Base-by-base conservation (phyloP, 108 stramenopile genomes). In the Fistulifera solaris region DNA sequence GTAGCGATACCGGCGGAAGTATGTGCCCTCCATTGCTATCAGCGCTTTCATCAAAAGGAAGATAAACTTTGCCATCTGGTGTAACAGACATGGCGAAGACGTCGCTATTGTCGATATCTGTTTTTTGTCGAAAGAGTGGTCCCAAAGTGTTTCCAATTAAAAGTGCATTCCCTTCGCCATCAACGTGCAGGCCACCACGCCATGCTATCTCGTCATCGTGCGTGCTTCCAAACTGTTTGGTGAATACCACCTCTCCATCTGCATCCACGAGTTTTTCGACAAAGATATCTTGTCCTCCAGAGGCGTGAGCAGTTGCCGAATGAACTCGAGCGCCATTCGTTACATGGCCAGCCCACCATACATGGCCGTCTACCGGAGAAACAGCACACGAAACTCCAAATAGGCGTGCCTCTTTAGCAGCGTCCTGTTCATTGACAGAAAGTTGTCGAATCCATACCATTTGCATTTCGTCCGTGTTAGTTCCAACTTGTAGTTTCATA, bases 281-380 rank as follows among this genome's bases (percentile, higher is more conserved):
- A 40, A 64, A 72, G 39, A 76, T 66, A 48, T 76, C 75, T 38
- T 71, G 65, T 17, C 75, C 50, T 2, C 75, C 75, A 45, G 24
- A 44, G 13, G 22, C 27, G 17, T 7, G 24, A 1, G 46, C 19
- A 7, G 11, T 16, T 11, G 56, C 46, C 15, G 40, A 39, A 50
- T 52, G 24, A n/a, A 10, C 6, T 22, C 16, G 18, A 66, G 61
- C 58, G 16, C 72, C 75, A 61, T 70, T 56, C 25, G 56, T 54
- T 27, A 83, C 77, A 52, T 69, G 58, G 5, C 81, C 81, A 21
- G 76, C 77, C 40, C 77, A 40, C 44, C 68, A 83, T 11, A 83
- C 67, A 38, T 66, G 66, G 13, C 71, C 48, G 10, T 71, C 82
- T 67, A 72, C 76, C 18, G 66, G 67, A 1, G 82, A 75, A 14